Percentiles rank a stretch among this genome's conserved stretches.
phyloP scores from a whole-genome alignment of 805 yeast species.

The Kazachstania africana region DNA sequence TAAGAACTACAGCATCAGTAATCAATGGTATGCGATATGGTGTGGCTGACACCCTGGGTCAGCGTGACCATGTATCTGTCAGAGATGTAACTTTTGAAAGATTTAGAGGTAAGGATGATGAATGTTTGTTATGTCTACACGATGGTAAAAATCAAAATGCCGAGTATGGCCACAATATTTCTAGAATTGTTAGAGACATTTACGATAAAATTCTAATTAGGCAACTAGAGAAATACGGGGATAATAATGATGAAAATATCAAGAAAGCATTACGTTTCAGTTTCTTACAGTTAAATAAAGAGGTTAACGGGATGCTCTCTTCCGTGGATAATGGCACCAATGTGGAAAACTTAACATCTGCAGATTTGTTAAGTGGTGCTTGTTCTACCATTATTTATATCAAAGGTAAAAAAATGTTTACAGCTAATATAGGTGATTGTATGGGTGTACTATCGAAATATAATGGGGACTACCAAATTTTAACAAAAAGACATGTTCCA shows the following conservation, averaged over 20 bases:
- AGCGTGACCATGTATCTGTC: conserved; percentile 48
- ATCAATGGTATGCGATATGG: conserved; percentile 74
- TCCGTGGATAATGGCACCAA: conserved; percentile 42
- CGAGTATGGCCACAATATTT: conserved; percentile 48
- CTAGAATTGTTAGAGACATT: conserved; percentile 59
- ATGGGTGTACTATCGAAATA: conserved; percentile 67
- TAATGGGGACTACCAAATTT: conserved; percentile 66
- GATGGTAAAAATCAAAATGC: conserved; percentile 59
- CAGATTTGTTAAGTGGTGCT: conserved; percentile 72
- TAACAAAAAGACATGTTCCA: conserved; percentile 78
- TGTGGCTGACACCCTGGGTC: conserved; percentile 79
- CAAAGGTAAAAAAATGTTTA: conserved; percentile 53
- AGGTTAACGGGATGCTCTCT: conserved; percentile 44
- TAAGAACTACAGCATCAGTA: conserved; percentile 80
- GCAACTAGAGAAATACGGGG: conserved; percentile 28
- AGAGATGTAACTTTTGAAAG: conserved; percentile 82
- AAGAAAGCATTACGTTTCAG: conserved; percentile 74
- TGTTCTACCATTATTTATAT: conserved; percentile 75
- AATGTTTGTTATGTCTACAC: conserved; percentile 67
- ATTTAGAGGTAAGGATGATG: conserved; percentile 77
- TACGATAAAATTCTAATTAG: conserved; percentile 57
- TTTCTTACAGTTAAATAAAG: conserved; percentile 69
- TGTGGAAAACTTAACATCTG: conserved; percentile 41
- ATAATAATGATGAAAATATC: conserved; percentile 31
- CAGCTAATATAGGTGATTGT: conserved; percentile 88